A percentile compares a stretch with the other conserved stretches of the same genome.
Conservation (phyloP, 768 basidiomycete species). For the Mycena indigotica region DNA sequence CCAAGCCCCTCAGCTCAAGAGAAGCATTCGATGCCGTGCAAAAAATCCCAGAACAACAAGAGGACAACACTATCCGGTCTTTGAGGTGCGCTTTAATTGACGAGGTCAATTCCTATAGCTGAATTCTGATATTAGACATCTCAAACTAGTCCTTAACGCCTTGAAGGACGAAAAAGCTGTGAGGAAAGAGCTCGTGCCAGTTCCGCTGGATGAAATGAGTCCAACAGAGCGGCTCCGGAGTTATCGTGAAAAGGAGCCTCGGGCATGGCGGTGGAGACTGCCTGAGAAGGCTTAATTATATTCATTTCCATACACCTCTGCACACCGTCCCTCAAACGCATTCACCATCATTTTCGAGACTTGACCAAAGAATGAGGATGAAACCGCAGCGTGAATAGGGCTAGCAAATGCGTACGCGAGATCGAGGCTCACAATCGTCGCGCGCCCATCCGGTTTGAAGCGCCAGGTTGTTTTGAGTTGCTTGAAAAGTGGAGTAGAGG, state of each 20-base stretch:
- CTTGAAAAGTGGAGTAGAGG: conserved; percentile 74
- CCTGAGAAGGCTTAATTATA: background rate
- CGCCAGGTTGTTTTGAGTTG: conserved; percentile 72
- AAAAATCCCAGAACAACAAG: background rate
- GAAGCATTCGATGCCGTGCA: background rate
- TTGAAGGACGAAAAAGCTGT: conserved; percentile 3
- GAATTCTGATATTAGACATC: conserved; percentile 11
- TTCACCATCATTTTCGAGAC: conserved; percentile 88
- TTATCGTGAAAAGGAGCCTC: background rate
- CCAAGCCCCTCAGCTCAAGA: background rate
- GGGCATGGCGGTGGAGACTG: conserved; percentile 11
- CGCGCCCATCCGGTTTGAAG: conserved; percentile 39
- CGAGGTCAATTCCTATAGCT: background rate
- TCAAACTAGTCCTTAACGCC: conserved; percentile 24
- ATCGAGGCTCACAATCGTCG: conserved; percentile 81
- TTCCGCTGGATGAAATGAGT: background rate
- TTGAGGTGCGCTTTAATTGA: conserved; percentile 15
- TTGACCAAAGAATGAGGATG: conserved; percentile 81
- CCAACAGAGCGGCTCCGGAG: background rate
- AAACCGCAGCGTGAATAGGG: conserved; percentile 83
- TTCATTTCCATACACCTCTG: conserved; percentile 52
- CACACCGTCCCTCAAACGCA: conserved; percentile 88
- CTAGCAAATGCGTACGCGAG: conserved; percentile 86
- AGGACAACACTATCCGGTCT: conserved; percentile 21
- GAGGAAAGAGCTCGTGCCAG: background rate